A percentile compares a stretch with the other conserved stretches of the same genome.
Evolutionary conservation across 169 alveolate species (phyloP).

Genomic region (Plasmodium yoelii): DNA sequence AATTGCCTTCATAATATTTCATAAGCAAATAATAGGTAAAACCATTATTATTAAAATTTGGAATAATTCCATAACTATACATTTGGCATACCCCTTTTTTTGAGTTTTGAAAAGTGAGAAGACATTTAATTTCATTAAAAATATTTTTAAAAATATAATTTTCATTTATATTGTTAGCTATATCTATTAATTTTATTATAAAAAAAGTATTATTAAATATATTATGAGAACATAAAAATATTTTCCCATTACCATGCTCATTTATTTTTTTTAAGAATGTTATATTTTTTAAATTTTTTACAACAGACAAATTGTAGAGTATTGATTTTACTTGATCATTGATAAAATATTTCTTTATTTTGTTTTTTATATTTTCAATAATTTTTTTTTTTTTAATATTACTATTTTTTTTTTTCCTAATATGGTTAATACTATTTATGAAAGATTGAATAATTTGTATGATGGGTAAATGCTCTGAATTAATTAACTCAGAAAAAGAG

Average conservation of each 20-base stretch:
- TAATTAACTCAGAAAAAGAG: constrained; percentile 2
- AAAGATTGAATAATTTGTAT: constrained; percentile 30
- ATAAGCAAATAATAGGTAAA: constrained; percentile 45
- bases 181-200: constrained; percentile 47
- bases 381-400: background rate
- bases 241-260: constrained; percentile 33
- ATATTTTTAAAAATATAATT: constrained; percentile 61
- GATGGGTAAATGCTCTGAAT: constrained; percentile 29
- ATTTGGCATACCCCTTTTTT: constrained; percentile 37
- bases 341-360: background rate
- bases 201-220: constrained; percentile 7
- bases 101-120: constrained; percentile 23
- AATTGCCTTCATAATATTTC: constrained; percentile 32
- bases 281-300: constrained; percentile 9
- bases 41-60: constrained; percentile 23
- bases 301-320: constrained; percentile 29
- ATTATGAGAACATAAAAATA: constrained; percentile 21
- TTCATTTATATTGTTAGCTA: constrained; percentile 30
- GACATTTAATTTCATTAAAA: constrained; percentile 59
- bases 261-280: constrained; percentile 25
- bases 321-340: background rate
- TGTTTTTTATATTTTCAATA: background rate
- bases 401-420: background rate
- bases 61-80: constrained; percentile 28
- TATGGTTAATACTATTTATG: background rate